Evolutionary conservation across 192 early-diverging fungal species (phyloP).

Genomic region (Chytriomyces hyalinus): DNA sequence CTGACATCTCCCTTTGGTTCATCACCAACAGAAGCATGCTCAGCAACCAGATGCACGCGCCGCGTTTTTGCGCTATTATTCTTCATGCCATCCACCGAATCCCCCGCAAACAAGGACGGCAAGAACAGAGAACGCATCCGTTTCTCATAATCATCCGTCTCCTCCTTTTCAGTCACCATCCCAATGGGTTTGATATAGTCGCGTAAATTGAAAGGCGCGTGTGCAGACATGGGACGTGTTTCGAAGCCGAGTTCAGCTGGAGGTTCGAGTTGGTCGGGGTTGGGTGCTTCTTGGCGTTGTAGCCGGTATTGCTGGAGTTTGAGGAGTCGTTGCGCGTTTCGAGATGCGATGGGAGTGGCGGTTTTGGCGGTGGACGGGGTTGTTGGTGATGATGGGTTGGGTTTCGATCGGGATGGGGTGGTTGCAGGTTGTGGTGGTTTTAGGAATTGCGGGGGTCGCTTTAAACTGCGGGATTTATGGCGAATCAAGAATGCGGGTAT

Average conservation of each 20-base stretch:
- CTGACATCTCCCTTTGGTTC: neutral
- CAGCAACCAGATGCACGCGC: neutral
- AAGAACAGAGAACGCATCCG: slow-evolving; percentile 32
- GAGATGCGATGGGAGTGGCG: neutral
- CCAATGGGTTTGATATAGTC: slow-evolving; percentile 10
- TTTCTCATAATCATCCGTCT: slow-evolving; percentile 28
- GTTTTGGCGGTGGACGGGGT: neutral
- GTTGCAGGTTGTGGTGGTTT: neutral
- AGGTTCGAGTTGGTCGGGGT: neutral
- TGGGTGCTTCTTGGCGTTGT: neutral
- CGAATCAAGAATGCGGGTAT: neutral
- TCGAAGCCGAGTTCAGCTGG: slow-evolving; percentile 31
- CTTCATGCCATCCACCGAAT: slow-evolving; percentile 5
- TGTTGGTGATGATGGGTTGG: neutral
- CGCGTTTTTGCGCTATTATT: slow-evolving; percentile 5
- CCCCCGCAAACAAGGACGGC: slow-evolving; percentile 32
- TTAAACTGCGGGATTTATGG: neutral
- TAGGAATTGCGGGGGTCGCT: neutral
- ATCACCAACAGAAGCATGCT: neutral
- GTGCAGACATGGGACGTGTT: slow-evolving; percentile 31
- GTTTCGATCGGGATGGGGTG: no score
- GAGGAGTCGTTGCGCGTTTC: neutral
- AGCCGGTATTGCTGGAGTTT: neutral
- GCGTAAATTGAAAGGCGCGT: slow-evolving; percentile 20
- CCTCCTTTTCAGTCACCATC: slow-evolving; percentile 12